Percentiles rank a stretch among this genome's conserved stretches.
Conservation (phyloP, 176 grass and related monocot species). For the Elymus sibiricus region DNA sequence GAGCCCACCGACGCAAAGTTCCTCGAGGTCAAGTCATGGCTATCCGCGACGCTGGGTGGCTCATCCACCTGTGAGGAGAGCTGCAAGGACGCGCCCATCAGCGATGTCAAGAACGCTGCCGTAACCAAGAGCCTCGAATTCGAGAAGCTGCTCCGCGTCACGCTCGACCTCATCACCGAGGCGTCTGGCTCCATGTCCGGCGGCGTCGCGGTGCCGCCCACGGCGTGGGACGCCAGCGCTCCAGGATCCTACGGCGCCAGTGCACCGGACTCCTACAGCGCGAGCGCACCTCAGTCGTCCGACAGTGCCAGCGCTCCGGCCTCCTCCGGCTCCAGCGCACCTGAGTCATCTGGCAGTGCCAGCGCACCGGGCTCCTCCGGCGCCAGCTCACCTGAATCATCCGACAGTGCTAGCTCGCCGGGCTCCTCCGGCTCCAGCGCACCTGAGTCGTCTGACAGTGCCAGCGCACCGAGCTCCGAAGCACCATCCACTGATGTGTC, state of each 20-base stretch:
- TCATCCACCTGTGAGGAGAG: conserved; percentile 37
- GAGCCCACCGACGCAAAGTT: conserved; percentile 46
- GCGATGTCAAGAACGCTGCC: conserved; percentile 28
- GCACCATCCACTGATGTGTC: background rate
- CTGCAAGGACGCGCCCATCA: conserved; percentile 35
- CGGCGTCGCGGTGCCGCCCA: conserved; percentile 16
- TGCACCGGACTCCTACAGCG: background rate
- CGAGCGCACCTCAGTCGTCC: background rate
- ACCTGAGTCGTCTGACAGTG: background rate
- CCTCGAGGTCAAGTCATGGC: conserved; percentile 37
- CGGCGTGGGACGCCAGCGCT: background rate
- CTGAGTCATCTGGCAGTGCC: background rate
- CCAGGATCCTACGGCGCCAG: background rate
- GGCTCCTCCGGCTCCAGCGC: background rate
- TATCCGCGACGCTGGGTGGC: conserved; percentile 28
- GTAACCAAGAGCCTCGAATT: conserved; percentile 47
- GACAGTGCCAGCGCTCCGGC: background rate
- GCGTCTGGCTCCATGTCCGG: background rate
- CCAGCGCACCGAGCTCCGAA: background rate
- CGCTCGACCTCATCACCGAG: conserved; percentile 42
- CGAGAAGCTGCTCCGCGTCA: conserved; percentile 50
- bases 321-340: background rate
- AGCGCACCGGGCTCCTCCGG: conserved; percentile 5
- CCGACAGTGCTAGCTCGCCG: background rate
- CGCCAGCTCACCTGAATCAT: background rate